These are phyloP conservation scores for Crithidia sp. DNA, from an alignment of 208 protist genomes.

Conservation along the genomic window DNA sequence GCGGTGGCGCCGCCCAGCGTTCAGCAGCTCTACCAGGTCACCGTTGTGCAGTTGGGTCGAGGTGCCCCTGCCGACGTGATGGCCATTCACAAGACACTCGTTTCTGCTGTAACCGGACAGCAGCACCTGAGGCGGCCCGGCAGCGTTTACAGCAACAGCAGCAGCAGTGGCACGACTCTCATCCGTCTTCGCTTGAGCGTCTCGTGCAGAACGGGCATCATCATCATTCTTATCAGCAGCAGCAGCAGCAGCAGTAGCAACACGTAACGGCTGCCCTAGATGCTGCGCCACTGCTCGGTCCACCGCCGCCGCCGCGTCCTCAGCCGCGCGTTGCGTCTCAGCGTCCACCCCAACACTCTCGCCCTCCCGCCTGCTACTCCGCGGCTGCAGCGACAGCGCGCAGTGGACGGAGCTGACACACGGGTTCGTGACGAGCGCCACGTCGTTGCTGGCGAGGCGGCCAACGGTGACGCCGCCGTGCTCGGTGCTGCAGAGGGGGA, in stretches of 20 bases:
- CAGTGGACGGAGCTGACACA: constrained; percentile 67
- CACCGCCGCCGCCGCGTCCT: neutral
- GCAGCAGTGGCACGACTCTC: no score
- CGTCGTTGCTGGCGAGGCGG: constrained; percentile 44
- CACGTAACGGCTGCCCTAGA: neutral
- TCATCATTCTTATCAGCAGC: neutral
- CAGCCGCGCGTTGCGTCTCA: constrained; percentile 1
- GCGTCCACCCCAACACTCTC: neutral
- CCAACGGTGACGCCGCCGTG: constrained; percentile 40
- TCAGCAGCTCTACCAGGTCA: constrained; percentile 53
- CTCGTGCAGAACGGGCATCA: neutral
- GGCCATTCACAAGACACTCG: constrained; percentile 45
- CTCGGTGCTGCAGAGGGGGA: constrained; percentile 28
- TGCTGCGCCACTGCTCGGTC: constrained; percentile 1
- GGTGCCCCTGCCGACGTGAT: constrained; percentile 40
- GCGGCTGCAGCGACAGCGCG: constrained; percentile 17
- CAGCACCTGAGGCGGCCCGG: constrained; percentile 9
- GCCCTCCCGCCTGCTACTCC: neutral
- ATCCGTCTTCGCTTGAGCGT: neutral
- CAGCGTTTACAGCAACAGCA: no score
- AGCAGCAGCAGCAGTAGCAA: neutral
- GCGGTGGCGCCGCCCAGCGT: constrained; percentile 39
- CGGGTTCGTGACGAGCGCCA: constrained; percentile 43
- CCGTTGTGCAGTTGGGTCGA: constrained; percentile 32
- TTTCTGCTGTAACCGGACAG: constrained; percentile 73